phyloP scores from a whole-genome alignment of 2,329 filamentous ascomycete species.

The Tetracladium maxilliforme region DNA sequence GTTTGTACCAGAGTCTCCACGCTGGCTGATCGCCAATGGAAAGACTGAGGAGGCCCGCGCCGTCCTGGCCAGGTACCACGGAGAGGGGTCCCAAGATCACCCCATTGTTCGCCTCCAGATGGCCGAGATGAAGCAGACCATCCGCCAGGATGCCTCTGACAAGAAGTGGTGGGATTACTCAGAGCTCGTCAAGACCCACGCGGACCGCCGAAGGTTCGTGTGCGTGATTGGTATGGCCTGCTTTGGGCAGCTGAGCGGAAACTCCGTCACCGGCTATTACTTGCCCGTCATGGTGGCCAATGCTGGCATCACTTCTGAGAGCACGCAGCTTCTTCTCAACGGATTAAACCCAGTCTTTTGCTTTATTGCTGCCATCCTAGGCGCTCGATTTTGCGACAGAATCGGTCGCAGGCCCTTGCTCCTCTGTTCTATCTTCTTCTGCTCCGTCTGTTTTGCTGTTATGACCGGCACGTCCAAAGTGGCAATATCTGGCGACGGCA shows the following conservation, averaged over 20 bases:
- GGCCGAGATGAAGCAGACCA: constrained; percentile 12
- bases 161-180: constrained; percentile 17
- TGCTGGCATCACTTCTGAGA: constrained; percentile 16
- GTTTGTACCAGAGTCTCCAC: constrained; percentile 38
- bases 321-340: constrained; percentile 25
- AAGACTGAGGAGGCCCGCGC: constrained; percentile 37
- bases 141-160: constrained; percentile 11
- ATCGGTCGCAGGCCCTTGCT: constrained; percentile 21
- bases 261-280: constrained; percentile 13
- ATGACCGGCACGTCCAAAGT: constrained; percentile 32
- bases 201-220: constrained; percentile 11
- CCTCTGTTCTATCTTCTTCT: constrained; percentile 28
- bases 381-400: constrained; percentile 8
- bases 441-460: constrained; percentile 29
- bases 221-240: constrained; percentile 15
- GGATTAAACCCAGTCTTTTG: constrained; percentile 12
- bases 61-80: constrained; percentile 42
- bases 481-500: constrained; percentile 8
- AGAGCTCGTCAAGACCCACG: constrained; percentile 10
- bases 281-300: constrained; percentile 9
- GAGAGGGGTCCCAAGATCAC: constrained; percentile 19
- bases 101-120: constrained; percentile 13
- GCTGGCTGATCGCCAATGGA: constrained; percentile 41
- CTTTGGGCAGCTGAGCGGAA: constrained; percentile 17
- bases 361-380: constrained; percentile 18